Percentiles rank a stretch among this genome's conserved stretches.
phyloP scores from a whole-genome alignment of 495 filamentous ascomycete species.

The Penicillium desertorum region DNA sequence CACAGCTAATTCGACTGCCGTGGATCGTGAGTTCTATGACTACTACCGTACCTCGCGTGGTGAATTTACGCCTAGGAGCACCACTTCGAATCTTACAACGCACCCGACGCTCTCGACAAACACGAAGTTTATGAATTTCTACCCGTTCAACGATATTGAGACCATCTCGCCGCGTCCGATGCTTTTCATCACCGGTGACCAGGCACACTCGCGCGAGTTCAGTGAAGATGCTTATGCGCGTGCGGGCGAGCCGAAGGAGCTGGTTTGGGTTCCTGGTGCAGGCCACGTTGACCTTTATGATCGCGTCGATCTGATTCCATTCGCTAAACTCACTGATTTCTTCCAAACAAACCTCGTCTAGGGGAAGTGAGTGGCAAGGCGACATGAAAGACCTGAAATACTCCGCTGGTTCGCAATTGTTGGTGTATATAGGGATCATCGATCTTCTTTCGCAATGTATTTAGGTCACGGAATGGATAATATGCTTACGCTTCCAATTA shows the following conservation, averaged over 20 bases:
- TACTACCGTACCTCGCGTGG: constrained; percentile 30
- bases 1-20: constrained; percentile 14
- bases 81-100: constrained; percentile 22
- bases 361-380: too few relatives aligned
- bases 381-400: too few relatives aligned
- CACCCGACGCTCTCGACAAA: constrained; percentile 24
- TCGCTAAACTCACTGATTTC: constrained; percentile 24
- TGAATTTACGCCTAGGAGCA: constrained; percentile 20
- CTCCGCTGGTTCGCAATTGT: too few relatives aligned
- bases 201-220: constrained; percentile 30
- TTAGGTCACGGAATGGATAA: too few relatives aligned
- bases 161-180: constrained; percentile 31
- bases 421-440: too few relatives aligned
- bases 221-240: constrained; percentile 30
- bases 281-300: constrained; percentile 33
- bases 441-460: too few relatives aligned
- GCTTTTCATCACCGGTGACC: constrained; percentile 29
- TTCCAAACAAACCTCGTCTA: constrained; percentile 20
- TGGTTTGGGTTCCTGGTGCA: constrained; percentile 25
- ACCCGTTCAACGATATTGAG: constrained; percentile 29
- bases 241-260: constrained; percentile 30
- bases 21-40: constrained; percentile 28
- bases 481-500: too few relatives aligned
- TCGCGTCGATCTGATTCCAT: constrained; percentile 29
- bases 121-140: constrained; percentile 30